Base-by-base conservation (phyloP, 257 asterid species). In the Fraxinus quadrangulata region DNA sequence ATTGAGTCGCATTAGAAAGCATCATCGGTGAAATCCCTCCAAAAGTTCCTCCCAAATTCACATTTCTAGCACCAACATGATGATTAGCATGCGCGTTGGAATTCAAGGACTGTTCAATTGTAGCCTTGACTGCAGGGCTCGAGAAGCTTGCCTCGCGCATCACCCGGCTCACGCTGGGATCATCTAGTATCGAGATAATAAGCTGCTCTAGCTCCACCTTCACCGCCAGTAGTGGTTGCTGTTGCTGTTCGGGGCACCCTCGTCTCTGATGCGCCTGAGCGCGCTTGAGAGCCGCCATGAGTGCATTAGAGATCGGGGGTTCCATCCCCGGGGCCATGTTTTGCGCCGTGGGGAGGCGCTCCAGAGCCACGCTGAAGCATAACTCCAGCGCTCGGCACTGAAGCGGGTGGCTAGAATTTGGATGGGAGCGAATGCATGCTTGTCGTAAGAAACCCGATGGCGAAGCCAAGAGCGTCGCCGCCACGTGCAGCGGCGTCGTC, bases 311-410 rank as follows among this genome's bases (percentile, higher is more conserved):
- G 49, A 94, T 77, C 67, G 98, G 97, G 8, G 99, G 98, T 80
- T 92, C 97, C 75, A 75, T 31, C 39, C 86, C 92, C 10, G 90
- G 81, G 12, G 87, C 75, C 70, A 70, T 78, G 79, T 82, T 82
- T 78, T 91, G 97, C 19, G 94, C 91, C 28, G 96, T 86, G 0
- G 93, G 96, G 10, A 93, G 87, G 45, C 98, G 88, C n/a, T 95
- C 97, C 17, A 95, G 79, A 0, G 99, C 99, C 19, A 95, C 96
- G 79, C 91, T 89, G 87, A 92, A 95, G 40, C 98, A 92, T 61
- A 95, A 92, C 87, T 95, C 98, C 28, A 95, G 70, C 3, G 99
- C 97, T 5, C 98, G 92, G 84, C 97, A 92, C 97, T 94, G 98
- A 6, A 94, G 91, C 0, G 99, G 99, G 75, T 95, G 99, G 69